A percentile compares a stretch with the other conserved stretches of the same genome.
Conservation (phyloP, 768 basidiomycete genomes). For the Lentinula sp. region DNA sequence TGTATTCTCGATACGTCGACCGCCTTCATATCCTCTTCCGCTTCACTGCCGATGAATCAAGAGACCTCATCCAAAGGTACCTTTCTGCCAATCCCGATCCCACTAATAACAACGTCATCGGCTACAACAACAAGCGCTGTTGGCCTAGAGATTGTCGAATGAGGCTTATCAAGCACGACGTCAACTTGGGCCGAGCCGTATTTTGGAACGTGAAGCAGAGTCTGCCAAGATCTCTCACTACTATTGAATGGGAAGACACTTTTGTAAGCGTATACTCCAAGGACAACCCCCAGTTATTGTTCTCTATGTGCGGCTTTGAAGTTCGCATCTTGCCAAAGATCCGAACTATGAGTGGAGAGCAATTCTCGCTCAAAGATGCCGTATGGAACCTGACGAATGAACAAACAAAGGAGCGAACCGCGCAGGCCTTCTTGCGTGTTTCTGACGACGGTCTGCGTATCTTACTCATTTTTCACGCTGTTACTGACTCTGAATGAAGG, state of each 20-base stretch:
- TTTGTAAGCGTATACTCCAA: slow-evolving; percentile 96
- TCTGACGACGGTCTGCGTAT: slow-evolving; percentile 74
- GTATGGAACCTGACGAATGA: slow-evolving; percentile 98
- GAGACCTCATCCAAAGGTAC: slow-evolving; percentile 97
- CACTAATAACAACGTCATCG: slow-evolving; percentile 97
- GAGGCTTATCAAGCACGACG: slow-evolving; percentile 98
- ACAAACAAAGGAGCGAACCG: slow-evolving; percentile 94
- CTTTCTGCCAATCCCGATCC: slow-evolving; percentile 97
- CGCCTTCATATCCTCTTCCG: slow-evolving; percentile 93
- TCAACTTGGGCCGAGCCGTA: slow-evolving; percentile 95
- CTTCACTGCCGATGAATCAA: slow-evolving; percentile 94
- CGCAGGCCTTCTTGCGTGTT: slow-evolving; percentile 96
- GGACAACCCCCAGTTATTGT: slow-evolving; percentile 95
- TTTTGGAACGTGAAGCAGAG: slow-evolving; percentile 99
- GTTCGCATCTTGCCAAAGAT: slow-evolving; percentile 96
- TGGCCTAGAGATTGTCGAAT: slow-evolving; percentile 99
- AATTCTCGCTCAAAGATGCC: slow-evolving; percentile 93
- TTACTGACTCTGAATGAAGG: slow-evolving; percentile 31
- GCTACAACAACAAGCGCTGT: slow-evolving; percentile 98
- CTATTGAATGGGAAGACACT: slow-evolving; percentile 99
- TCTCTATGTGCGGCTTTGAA: slow-evolving; percentile 99
- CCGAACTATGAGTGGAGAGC: slow-evolving; percentile 91
- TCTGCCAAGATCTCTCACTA: slow-evolving; percentile 90
- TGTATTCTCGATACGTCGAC: slow-evolving; percentile 97
- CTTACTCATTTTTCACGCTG: neutral